phyloP scores from a whole-genome alignment of 768 basidiomycete genomes.

The Xerocomellus chrysenteron region DNA sequence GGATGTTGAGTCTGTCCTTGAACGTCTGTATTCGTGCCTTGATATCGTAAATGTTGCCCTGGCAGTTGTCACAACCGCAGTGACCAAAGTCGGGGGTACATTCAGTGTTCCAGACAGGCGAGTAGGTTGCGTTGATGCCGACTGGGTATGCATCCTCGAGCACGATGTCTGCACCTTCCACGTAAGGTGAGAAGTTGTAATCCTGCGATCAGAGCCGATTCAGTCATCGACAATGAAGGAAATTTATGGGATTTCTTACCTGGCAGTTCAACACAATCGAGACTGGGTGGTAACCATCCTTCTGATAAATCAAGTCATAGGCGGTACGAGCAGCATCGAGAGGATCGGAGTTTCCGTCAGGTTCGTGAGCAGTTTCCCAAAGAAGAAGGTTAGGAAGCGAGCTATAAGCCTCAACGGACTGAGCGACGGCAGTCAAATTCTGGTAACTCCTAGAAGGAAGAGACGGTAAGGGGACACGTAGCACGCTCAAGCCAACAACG shows the following conservation, averaged over 20 bases:
- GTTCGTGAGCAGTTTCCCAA: conserved; percentile 76
- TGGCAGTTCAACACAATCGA: conserved; percentile 54
- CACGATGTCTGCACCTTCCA: conserved; percentile 65
- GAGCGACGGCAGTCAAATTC: conserved; percentile 57
- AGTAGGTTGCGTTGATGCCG: conserved; percentile 64
- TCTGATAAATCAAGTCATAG: conserved; percentile 45
- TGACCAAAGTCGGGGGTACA: conserved; percentile 68
- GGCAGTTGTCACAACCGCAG: conserved; percentile 73
- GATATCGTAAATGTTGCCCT: conserved; percentile 64
- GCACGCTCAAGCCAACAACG: conserved; percentile 2
- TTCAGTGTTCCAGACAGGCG: conserved; percentile 54
- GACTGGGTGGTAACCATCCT: conserved; percentile 60
- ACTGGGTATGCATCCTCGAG: conserved; percentile 46
- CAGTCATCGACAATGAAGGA: neutral
- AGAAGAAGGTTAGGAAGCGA: conserved; percentile 64
- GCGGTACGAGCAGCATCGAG: conserved; percentile 50
- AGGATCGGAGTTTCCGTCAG: conserved; percentile 67
- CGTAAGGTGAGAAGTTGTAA: conserved; percentile 59
- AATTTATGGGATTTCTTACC: conserved; percentile 4
- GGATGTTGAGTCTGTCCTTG: conserved; percentile 52
- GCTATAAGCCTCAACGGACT: conserved; percentile 63
- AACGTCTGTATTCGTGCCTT: conserved; percentile 65
- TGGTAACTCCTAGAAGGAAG: conserved; percentile 46
- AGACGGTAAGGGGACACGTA: neutral
- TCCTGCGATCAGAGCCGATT: conserved; percentile 38